A percentile compares a stretch with the other conserved stretches of the same genome.
These are phyloP conservation scores for Starmera quercuum DNA, from an alignment of 805 yeast species.

Conservation along the genomic window DNA sequence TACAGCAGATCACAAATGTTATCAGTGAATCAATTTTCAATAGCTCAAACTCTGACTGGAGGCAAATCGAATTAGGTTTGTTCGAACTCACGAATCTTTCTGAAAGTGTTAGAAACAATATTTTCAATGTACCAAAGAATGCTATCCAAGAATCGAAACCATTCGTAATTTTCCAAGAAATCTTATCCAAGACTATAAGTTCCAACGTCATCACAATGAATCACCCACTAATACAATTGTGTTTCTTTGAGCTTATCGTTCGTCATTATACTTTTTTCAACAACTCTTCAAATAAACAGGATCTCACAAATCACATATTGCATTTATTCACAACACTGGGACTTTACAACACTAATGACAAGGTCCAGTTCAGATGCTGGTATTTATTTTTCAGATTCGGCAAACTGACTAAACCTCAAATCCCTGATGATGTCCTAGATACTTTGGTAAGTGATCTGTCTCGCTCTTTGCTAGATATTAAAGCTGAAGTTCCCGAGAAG, in stretches of 20 bases:
- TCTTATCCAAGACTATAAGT: conserved; percentile 44
- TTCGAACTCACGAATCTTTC: conserved; percentile 73
- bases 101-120: conserved; percentile 71
- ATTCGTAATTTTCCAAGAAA: conserved; percentile 49
- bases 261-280: conserved; percentile 64
- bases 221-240: conserved; percentile 77
- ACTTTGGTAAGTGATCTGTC: conserved; percentile 54
- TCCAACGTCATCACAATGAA: conserved; percentile 41
- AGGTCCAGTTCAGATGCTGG: conserved; percentile 84
- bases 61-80: conserved; percentile 77
- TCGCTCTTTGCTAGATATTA: conserved; percentile 51
- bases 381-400: conserved; percentile 79
- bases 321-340: conserved; percentile 81
- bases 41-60: conserved; percentile 48
- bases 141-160: conserved; percentile 64
- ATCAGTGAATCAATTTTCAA: conserved; percentile 42
- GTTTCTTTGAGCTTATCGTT: conserved; percentile 78
- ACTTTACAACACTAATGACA: conserved; percentile 63
- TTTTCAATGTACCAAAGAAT: conserved; percentile 61
- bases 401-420: conserved; percentile 63
- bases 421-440: conserved; percentile 42
- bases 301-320: conserved; percentile 53
- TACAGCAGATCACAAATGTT: conserved; percentile 52
- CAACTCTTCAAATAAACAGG: conserved; percentile 37
- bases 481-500: conserved; percentile 40